phyloP scores from a whole-genome alignment of 805 yeast species.

The Ogataea neopini region DNA sequence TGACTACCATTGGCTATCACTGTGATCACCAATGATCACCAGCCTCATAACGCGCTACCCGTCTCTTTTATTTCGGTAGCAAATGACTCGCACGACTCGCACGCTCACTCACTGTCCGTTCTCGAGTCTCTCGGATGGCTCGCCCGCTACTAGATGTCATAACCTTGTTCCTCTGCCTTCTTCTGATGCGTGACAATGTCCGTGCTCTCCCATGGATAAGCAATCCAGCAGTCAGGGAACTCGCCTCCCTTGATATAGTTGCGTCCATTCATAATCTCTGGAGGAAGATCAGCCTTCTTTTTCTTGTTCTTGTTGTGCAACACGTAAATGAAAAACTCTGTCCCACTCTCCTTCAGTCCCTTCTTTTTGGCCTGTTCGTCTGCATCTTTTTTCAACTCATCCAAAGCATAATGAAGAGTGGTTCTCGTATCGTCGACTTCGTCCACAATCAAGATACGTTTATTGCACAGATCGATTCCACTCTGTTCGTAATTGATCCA shows the following conservation, averaged over 20 bases:
- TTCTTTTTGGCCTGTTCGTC: conserved; percentile 55
- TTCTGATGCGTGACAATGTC: conserved; percentile 74
- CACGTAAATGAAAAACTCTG: conserved; percentile 74
- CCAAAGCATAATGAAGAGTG: conserved; percentile 75
- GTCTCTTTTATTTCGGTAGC: too few species aligned
- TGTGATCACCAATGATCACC: too few species aligned
- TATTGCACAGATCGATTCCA: conserved; percentile 61
- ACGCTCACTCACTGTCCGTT: not conserved
- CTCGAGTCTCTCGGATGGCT: not conserved
- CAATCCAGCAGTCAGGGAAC: conserved; percentile 81
- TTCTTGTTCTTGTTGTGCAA: conserved; percentile 74
- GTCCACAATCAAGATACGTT: conserved; percentile 72
- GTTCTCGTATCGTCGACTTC: conserved; percentile 89
- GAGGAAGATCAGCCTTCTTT: conserved; percentile 72
- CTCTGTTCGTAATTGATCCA: conserved; percentile 79
- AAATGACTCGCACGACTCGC: too few species aligned
- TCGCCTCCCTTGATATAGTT: conserved; percentile 70
- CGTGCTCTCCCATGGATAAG: conserved; percentile 83
- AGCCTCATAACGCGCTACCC: too few species aligned
- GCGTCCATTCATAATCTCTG: conserved; percentile 56
- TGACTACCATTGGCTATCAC: too few species aligned
- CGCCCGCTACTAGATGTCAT: conserved; percentile 56
- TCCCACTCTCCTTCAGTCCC: conserved; percentile 52
- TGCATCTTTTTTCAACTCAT: conserved; percentile 73
- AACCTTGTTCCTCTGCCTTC: conserved; percentile 73